These are phyloP conservation scores for Lactarius sp. DNA, from an alignment of 768 basidiomycete genomes.

Conservation along the genomic window DNA sequence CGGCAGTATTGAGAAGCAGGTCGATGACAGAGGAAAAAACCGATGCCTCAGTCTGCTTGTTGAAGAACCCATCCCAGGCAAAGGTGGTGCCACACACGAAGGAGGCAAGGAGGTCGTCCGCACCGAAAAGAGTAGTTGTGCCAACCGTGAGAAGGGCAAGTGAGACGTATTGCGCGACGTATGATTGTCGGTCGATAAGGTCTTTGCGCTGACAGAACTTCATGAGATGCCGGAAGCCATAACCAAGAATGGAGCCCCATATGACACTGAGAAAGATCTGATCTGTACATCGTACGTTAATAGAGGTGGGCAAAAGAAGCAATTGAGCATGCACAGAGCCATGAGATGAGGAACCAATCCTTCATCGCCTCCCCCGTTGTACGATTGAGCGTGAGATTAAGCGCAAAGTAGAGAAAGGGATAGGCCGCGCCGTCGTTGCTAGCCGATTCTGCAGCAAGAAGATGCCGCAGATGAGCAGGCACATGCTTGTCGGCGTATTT, in stretches of 20 bases:
- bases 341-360: constrained; percentile 84
- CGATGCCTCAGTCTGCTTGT: constrained; percentile 89
- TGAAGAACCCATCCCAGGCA: constrained; percentile 95
- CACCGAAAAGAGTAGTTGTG: constrained; percentile 76
- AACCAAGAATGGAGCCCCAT: constrained; percentile 73
- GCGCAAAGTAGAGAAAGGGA: constrained; percentile 85
- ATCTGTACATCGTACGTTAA: constrained; percentile 42
- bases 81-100: constrained; percentile 95
- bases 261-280: constrained; percentile 71
- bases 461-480: constrained; percentile 67
- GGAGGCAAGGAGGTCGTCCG: constrained; percentile 91
- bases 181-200: constrained; percentile 90
- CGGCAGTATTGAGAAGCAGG: constrained; percentile 90
- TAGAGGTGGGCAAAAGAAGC: background rate
- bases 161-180: constrained; percentile 87
- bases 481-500: constrained; percentile 99
- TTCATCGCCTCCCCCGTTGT: constrained; percentile 60
- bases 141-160: constrained; percentile 84
- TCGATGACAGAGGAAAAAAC: constrained; percentile 97
- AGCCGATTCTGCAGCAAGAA: constrained; percentile 73
- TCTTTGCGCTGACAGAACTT: constrained; percentile 83
- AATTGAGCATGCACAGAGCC: constrained; percentile 60
- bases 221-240: constrained; percentile 82
- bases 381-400: constrained; percentile 76
- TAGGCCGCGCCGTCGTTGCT: constrained; percentile 98